Evolutionary conservation across 1,139 yeast genomes (phyloP), one percentile per base, ranked within the genome.

Genomic region (Suhomyces choctaworum): DNA sequence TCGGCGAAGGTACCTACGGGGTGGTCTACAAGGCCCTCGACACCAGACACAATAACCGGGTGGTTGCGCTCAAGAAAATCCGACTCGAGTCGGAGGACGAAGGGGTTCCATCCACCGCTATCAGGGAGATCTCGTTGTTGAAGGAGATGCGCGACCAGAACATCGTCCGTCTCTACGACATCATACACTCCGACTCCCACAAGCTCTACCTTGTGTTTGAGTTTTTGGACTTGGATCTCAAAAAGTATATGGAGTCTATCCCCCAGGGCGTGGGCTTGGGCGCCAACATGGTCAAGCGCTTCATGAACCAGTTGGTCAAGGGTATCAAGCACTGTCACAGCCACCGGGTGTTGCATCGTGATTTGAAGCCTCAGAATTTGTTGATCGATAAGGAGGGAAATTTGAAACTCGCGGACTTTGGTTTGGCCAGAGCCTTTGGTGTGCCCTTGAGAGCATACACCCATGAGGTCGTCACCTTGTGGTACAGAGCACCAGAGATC

Each of bases 401-500:
- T 60, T 74, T 92, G 60, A 92, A 92, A 61, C 75, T 92, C 50
- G 98, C 97, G 3, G 99, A 92, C 67, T 92, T 92, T 58, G 99
- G 99, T 12, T 73, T 92, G 39, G 99, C 99, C 1, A 71, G 98
- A 44, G 97, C 97, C 1, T 90, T 88, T 64, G 98, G 98, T 34
- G 97, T 92, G 8, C 98, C 98, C 1, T 69, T 92, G 45, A 76
- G 97, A 56, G 96, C 97, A 2, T 92, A 90, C 59, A 90, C 98
- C 9, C 97, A 90, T 64, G 97, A 92, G 59, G 97, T 92, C 42
- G 98, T 94, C 36, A 92, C 99, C 0, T 70, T 94, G 50, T 92
- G 99, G 99, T 92, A 92, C 63, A 75, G 99, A 48, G 90, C 97
- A 1, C 99, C 99, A 1, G 99, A 92, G 59, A 88, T 92, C 41